Evolutionary conservation across 1,284 basidiomycete genomes (phyloP).

Genomic region (Caloboletus firmus): DNA sequence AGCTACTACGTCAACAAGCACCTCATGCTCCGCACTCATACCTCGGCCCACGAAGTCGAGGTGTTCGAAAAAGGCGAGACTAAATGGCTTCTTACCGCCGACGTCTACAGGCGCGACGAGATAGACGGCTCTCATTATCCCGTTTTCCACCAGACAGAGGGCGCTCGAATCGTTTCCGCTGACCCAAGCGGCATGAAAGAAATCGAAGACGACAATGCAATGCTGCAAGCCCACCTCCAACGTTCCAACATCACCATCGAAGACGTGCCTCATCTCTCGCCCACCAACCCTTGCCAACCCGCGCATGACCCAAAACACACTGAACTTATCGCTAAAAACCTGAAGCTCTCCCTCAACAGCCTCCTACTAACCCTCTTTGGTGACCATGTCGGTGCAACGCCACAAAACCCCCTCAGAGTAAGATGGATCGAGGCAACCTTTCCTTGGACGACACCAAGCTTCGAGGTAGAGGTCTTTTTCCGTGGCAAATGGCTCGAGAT

Average conservation of each 20-base stretch:
- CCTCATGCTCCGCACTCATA: constrained; percentile 95
- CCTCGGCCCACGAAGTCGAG: constrained; percentile 96
- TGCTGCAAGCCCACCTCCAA: constrained; percentile 61
- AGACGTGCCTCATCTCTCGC: constrained; percentile 76
- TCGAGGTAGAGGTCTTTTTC: constrained; percentile 97
- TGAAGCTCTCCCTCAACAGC: constrained; percentile 91
- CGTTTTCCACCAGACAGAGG: constrained; percentile 99
- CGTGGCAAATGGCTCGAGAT: constrained; percentile 98
- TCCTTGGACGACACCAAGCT: constrained; percentile 97
- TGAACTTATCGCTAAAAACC: constrained; percentile 74
- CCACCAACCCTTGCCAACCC: constrained; percentile 80
- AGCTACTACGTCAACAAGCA: constrained; percentile 94
- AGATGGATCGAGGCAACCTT: constrained; percentile 99
- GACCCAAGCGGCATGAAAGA: constrained; percentile 55
- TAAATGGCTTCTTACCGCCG: constrained; percentile 92
- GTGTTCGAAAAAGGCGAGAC: constrained; percentile 78
- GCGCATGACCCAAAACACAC: constrained; percentile 73
- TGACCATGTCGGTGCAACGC: constrained; percentile 46
- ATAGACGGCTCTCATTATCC: constrained; percentile 98
- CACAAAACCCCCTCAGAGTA: constrained; percentile 73
- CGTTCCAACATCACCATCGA: constrained; percentile 79
- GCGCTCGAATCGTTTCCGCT: constrained; percentile 77
- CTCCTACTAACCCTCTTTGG: constrained; percentile 87
- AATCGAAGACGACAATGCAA: constrained; percentile 63
- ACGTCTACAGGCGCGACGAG: constrained; percentile 98